Conservation (phyloP, 108 stramenopile species). For the Ochromonas danica region DNA sequence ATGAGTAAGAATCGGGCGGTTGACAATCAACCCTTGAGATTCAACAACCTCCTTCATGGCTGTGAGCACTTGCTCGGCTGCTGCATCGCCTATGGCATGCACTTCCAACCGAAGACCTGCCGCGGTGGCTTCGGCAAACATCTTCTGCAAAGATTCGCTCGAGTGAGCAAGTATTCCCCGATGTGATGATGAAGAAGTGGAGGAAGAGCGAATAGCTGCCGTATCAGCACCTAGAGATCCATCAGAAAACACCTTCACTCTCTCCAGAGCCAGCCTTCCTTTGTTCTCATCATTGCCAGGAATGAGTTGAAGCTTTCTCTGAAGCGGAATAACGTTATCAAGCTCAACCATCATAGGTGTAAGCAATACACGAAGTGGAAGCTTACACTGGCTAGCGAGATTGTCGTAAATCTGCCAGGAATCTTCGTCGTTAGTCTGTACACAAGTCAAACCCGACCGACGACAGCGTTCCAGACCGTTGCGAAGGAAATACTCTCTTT, state of each 20-base stretch:
- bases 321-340: slow-evolving; percentile 41
- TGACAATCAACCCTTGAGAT: background rate
- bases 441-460: background rate
- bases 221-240: slow-evolving; percentile 58
- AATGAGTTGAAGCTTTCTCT: background rate
- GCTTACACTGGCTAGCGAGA: slow-evolving; percentile 38
- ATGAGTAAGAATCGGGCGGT: slow-evolving; percentile 53
- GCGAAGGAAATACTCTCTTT: background rate
- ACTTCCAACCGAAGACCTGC: slow-evolving; percentile 50
- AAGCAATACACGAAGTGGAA: slow-evolving; percentile 46
- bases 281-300: background rate
- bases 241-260: slow-evolving; percentile 53
- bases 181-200: background rate
- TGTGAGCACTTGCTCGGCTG: slow-evolving; percentile 44
- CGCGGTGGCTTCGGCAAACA: slow-evolving; percentile 40
- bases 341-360: slow-evolving; percentile 12
- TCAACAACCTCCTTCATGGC: slow-evolving; percentile 35
- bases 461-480: background rate
- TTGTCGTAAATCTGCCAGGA: slow-evolving; percentile 39
- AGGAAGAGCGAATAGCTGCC: slow-evolving; percentile 42
- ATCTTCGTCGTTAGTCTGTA: slow-evolving; percentile 48
- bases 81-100: slow-evolving; percentile 56
- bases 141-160: slow-evolving; percentile 1
- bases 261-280: slow-evolving; percentile 39
- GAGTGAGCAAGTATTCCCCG: slow-evolving; percentile 27